Base-by-base conservation (phyloP, 73 alveolate genomes). In the Paramecium caudatum region DNA sequence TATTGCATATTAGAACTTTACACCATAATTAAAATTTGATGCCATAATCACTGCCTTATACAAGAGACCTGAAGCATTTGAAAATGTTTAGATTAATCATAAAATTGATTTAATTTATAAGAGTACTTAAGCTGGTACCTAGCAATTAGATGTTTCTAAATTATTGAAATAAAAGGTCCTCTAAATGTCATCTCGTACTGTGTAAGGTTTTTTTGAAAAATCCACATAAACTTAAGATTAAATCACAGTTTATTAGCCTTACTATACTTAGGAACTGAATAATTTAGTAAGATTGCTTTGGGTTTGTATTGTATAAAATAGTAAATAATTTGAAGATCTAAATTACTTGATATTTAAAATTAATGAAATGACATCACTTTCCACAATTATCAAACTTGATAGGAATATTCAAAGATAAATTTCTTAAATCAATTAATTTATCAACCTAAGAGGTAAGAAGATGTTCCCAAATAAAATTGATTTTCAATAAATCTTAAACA, bases 291-390 rank as follows among this genome's bases (percentile, higher is more conserved):
- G 30, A 21, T 23, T 55, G 4, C 23, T 55, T 55, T 55, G 80
- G 80, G 30, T 43, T 2, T 27, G 80, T 7, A 55, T 55, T 21
- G 9, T 55, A 15, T 55, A 16, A 55, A 21, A 55, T 55, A 55
- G 80, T 8, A 55, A 55, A 55, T 23, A 43, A 10, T 55, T 55
- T 55, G 80, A 55, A 55, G 80, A 55, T 21, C 23, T 55, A 0
- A 55, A 55, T 55, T 55, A 55, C 30, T 21, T 55, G 30, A 55
- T 55, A 55, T 55, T 55, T 19, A 55, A 55, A 23, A 23, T 55
- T 1, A 55, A 55, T 55, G 80, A 55, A 55, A 10, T 55, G 9
- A 55, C 80, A 19, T 8, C 46, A 55, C 30, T 55, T 16, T 55
- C 23, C 23, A 55, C 80, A 55, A 0, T 25, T 2, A 55, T 55